Conservation (phyloP, 2,329 filamentous ascomycete genomes). For the Diaporthe longicolla region DNA sequence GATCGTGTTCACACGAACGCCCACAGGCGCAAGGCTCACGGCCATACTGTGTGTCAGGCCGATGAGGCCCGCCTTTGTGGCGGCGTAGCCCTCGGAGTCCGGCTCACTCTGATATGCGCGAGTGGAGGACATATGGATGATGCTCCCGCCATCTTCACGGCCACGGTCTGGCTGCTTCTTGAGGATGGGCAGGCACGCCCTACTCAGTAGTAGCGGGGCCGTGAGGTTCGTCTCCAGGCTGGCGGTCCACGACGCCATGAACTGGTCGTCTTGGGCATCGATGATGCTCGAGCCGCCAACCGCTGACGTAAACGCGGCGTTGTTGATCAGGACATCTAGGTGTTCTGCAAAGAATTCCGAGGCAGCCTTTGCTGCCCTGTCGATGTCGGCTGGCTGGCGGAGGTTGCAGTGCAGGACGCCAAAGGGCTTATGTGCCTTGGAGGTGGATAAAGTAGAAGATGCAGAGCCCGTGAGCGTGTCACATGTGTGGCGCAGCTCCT, state of each 20-base stretch:
- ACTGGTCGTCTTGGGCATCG: slow-evolving; percentile 47
- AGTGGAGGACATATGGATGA: slow-evolving; percentile 65
- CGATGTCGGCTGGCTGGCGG: slow-evolving; percentile 51
- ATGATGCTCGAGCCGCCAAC: slow-evolving; percentile 50
- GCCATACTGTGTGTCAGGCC: slow-evolving; percentile 65
- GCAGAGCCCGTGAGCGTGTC: slow-evolving; percentile 44
- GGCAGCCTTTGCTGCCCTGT: slow-evolving; percentile 49
- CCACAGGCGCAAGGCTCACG: slow-evolving; percentile 57
- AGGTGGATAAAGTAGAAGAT: background rate
- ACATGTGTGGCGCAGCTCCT: slow-evolving; percentile 55
- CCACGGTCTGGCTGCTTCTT: slow-evolving; percentile 2
- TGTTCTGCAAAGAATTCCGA: slow-evolving; percentile 51
- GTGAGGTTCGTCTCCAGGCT: slow-evolving; percentile 56
- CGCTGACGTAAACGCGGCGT: slow-evolving; percentile 56
- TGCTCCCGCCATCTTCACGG: slow-evolving; percentile 45
- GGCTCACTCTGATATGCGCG: slow-evolving; percentile 63
- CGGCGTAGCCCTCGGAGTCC: slow-evolving; percentile 64
- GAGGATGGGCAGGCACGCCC: slow-evolving; percentile 49
- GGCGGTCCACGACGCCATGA: slow-evolving; percentile 49
- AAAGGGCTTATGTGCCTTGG: slow-evolving; percentile 43
- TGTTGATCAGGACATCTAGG: slow-evolving; percentile 59
- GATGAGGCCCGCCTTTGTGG: slow-evolving; percentile 64
- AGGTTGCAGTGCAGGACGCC: slow-evolving; percentile 51
- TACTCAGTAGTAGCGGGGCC: slow-evolving; percentile 51
- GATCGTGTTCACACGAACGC: slow-evolving; percentile 63